Base-by-base conservation (phyloP, 2,329 filamentous ascomycete species). In the Sporothrix brunneoviolacea region DNA sequence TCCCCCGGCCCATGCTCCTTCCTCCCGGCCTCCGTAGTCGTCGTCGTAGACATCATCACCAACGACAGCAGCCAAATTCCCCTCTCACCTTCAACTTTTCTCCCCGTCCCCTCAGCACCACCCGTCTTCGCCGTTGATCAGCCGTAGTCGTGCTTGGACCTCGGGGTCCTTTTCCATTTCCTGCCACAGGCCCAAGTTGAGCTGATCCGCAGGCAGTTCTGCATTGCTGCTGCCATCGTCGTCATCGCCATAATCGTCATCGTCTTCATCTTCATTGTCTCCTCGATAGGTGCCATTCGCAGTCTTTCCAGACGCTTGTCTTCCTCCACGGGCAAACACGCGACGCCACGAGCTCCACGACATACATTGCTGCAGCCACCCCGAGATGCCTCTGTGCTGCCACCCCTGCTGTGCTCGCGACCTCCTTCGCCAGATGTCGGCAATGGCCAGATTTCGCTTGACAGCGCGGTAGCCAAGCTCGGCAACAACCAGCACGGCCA, bases 401-500 rank as follows among this genome's bases (percentile, higher is more conserved):
- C 28, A 38, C 8, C 55, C 19, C 8, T 48, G 33, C 5, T 10
- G 9, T 15, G 9, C 21, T 21, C 22, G 35, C n/a, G 27, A 33
- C 15, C 12, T 24, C 15, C 18, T n/a, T 36, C 55, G 73, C 74
- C 75, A 78, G 3, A 72, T 53, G 0, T 74, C 73, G 1, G 65
- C 59, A 1, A 76, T 59, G 18, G 76, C 64, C 37, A 80, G 54
- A 32, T 68, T 68, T 3, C 73, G 69, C 57, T 74, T 74, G 8
- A 68, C 52, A 1, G 70, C 65, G 54, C 73, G 79, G 54, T 84
- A 75, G 1, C 51, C 53, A 8, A 88, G 66, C 59, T 94, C 88
- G 35, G 88, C 72, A 15, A 82, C 65, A 10, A 82, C 68, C 7
- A 86, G 74, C 1, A 78, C 65, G 9, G 71, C 65, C 0, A 89